Percentiles rank a stretch among this genome's conserved stretches.
Evolutionary conservation across 257 asterid species (phyloP).

Genomic region (Solanum okadae): DNA sequence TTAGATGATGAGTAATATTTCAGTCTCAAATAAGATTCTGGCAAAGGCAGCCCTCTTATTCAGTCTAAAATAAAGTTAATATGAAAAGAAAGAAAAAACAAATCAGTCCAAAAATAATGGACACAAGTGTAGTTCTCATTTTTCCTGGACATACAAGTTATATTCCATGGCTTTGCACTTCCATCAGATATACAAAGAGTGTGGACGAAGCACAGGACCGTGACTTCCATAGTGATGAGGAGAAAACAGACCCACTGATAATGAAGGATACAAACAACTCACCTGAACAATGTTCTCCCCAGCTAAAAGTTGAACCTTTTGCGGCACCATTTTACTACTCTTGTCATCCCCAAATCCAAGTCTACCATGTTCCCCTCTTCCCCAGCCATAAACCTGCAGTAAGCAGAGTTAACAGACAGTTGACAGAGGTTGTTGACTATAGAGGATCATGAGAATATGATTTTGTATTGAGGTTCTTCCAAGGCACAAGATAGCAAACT

Average conservation of each 20-base stretch:
- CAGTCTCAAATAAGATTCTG: not conserved
- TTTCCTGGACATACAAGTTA: not conserved
- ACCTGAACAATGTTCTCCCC: constrained; percentile 95
- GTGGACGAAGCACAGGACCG: not conserved
- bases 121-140: not conserved
- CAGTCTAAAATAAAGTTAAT: not conserved
- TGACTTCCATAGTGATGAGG: not conserved
- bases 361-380: constrained; percentile 99
- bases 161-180: not conserved
- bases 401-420: not conserved
- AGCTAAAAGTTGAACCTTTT: constrained; percentile 78
- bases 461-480: not conserved
- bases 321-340: constrained; percentile 99
- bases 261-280: not conserved
- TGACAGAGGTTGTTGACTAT: not conserved
- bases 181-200: not conserved
- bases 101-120: not conserved
- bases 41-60: not conserved
- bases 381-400: constrained; percentile 92
- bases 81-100: not conserved
- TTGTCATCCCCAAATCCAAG: constrained; percentile 99
- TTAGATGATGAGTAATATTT: not conserved
- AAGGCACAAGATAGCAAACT: not conserved
- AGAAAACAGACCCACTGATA: not conserved
- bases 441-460: not conserved